Base-by-base conservation (phyloP, 2,329 filamentous ascomycete genomes). In the Penicillium sp. region DNA sequence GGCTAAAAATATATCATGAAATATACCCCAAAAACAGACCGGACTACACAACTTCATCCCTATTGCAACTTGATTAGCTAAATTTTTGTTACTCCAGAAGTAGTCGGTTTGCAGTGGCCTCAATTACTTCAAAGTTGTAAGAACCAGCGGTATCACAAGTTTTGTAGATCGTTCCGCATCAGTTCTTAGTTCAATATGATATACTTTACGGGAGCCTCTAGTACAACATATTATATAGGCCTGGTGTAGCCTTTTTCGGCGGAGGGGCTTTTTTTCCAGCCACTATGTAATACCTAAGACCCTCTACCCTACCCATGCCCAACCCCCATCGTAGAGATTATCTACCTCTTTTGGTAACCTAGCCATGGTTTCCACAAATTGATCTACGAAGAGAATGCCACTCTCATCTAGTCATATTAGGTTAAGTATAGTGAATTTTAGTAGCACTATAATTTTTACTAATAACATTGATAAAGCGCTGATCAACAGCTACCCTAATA, bases 1-100 rank as follows among this genome's bases (percentile, higher is more conserved):
- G 47, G 47, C 47, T 39, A 50, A 39, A 50, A 50, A 50, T 34
- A 36, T 47, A 47, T 34, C 29, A 47, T 25, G 4, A 19, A 50
- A 50, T 21, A 21, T 19, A 19, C 11, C 16, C 27, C 19, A 3
- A 15, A 45, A 36, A 8, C 8, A 31, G 16, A 5, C n/a, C 3
- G 5, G 19, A 25, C 9, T 31, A 40, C 15, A 11, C 10, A 31
- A n/a, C 7, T 43, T n/a, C 9, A 34, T n/a, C 1, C 3, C 13
- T n/a, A 6, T 33, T 15, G 5, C 5, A 31, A 31, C 19, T 21
- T n/a, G n/a, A 33, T 31, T 13, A 19, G 36, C 13, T 43, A 21
- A 25, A 4, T 6, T 31, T 31, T 19, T 16, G 15, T n/a, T 9
- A 25, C n/a, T 6, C 31, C 21, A 47, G 21, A 19, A 27, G 39